Conservation (phyloP, 805 yeast species). For the Candida multigemmis region DNA sequence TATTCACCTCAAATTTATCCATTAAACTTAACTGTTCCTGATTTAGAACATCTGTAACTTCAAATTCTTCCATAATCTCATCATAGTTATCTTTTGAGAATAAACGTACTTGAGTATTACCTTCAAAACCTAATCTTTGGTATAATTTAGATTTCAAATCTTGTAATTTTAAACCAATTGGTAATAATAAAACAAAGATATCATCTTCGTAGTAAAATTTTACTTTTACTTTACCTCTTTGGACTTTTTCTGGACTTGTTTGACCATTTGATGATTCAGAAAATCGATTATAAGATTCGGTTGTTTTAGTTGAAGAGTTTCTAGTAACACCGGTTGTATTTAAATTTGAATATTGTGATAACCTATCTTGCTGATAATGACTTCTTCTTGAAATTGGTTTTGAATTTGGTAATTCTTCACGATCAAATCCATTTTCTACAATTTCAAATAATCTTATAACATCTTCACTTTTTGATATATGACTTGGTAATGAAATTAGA, state of each 20-base stretch:
- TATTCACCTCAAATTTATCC: slow-evolving; percentile 25
- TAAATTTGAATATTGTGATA: slow-evolving; percentile 40
- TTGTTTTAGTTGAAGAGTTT: not conserved
- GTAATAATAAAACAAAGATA: slow-evolving; percentile 62
- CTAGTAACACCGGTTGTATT: slow-evolving; percentile 5
- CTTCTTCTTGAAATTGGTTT: slow-evolving; percentile 31
- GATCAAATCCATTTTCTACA: slow-evolving; percentile 51
- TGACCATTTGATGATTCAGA: slow-evolving; percentile 1
- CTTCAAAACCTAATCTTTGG: slow-evolving; percentile 38
- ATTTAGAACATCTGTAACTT: slow-evolving; percentile 15
- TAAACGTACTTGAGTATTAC: slow-evolving; percentile 8
- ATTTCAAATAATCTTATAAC: slow-evolving; percentile 68
- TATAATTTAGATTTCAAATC: slow-evolving; percentile 44
- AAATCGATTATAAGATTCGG: slow-evolving; percentile 4
- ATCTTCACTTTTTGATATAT: slow-evolving; percentile 61
- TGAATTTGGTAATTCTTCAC: slow-evolving; percentile 25
- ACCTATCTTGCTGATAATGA: slow-evolving; percentile 41
- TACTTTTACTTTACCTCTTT: slow-evolving; percentile 40
- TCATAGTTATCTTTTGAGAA: slow-evolving; percentile 34
- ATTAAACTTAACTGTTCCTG: slow-evolving; percentile 17
- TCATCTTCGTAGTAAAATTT: slow-evolving; percentile 76
- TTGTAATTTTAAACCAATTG: slow-evolving; percentile 35
- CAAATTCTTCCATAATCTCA: slow-evolving; percentile 23
- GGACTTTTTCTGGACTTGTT: too few relatives aligned
- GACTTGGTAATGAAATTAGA: slow-evolving; percentile 65